Evolutionary conservation across 768 basidiomycete genomes (phyloP).

Genomic region (Rubroboletus satanas): DNA sequence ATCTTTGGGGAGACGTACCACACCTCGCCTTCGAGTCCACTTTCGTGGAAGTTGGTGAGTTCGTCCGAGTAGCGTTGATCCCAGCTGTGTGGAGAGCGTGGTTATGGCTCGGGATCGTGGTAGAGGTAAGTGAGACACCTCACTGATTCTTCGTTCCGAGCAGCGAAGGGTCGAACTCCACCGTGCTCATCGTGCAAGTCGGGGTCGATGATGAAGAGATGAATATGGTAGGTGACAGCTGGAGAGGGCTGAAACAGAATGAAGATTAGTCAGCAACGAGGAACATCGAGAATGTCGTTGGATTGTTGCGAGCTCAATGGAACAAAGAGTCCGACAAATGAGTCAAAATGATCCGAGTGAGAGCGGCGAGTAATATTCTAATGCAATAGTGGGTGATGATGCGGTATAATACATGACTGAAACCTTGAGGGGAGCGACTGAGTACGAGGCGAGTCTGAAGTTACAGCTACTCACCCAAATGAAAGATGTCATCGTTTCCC

Average conservation of each 20-base stretch:
- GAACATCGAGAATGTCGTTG: neutral
- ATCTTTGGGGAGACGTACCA: constrained; percentile 46
- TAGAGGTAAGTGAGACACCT: constrained; percentile 23
- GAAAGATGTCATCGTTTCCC: constrained; percentile 36
- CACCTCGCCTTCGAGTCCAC: constrained; percentile 80
- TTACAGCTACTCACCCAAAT: constrained; percentile 6
- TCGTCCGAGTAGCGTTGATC: constrained; percentile 72
- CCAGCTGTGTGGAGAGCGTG: constrained; percentile 50
- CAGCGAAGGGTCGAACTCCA: constrained; percentile 62
- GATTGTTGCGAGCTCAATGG: neutral
- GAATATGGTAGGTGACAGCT: too few species aligned
- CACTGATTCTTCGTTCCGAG: constrained; percentile 81
- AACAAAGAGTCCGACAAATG: neutral
- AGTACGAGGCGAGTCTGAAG: neutral
- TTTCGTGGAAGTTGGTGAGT: constrained; percentile 66
- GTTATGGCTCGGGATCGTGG: neutral
- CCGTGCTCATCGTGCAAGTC: constrained; percentile 27
- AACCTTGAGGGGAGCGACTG: neutral
- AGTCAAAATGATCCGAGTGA: neutral
- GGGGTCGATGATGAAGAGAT: neutral
- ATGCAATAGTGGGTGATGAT: constrained; percentile 11
- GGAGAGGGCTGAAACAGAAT: neutral
- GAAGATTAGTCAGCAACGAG: constrained; percentile 18
- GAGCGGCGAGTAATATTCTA: constrained; percentile 19
- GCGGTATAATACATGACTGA: constrained; percentile 20